Base-by-base conservation (phyloP, 352 stramenopile species). In the Aphanomyces stellatus region DNA sequence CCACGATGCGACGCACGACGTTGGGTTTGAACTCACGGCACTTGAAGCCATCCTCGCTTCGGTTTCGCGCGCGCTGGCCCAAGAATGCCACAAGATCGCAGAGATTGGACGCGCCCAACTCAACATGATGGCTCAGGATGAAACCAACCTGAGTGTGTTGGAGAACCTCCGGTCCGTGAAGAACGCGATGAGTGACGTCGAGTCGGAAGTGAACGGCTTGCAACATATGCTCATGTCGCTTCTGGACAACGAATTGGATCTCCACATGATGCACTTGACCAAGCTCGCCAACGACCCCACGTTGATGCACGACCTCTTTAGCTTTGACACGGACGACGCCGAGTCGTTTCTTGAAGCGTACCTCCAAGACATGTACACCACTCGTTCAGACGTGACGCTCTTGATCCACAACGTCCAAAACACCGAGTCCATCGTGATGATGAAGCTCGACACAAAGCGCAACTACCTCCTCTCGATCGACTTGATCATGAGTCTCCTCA, bases 261-360 rank as follows among this genome's bases (percentile, higher is more conserved):
- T 68, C 8, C 61, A 51, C 22, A 48, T 62, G 24, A 41, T 68
- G 41, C 51, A 68, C 43, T 25, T 68, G 25, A 68, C 61, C 61
- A 68, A 68, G 49, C 25, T 61, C 10, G 11, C 17, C 53, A 27
- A 22, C 19, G 53, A 61, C 5, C 53, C 31, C 19, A 4, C 15
- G 22, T 17, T 43, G 13, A 30, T 61, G 30, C 53, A 61, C 15
- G 48, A 64, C 56, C 49, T 79, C 4, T 65, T 71, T 4, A 72
- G 69, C 28, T 79, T 76, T 27, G 74, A 79, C 51, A 55, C 74
- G 11, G 74, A 79, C 42, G 67, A 77, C 42, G 71, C 74, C 11
- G 74, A 79, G 48, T 71, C 75, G 30, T 28, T 79, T 22, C 48
- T 79, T 0, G 74, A 79, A 48, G 65, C 65, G 15, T 79, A 61